These are phyloP conservation scores for Vigna mungo DNA, from an alignment of 306 rosid species.

Conservation along the genomic window DNA sequence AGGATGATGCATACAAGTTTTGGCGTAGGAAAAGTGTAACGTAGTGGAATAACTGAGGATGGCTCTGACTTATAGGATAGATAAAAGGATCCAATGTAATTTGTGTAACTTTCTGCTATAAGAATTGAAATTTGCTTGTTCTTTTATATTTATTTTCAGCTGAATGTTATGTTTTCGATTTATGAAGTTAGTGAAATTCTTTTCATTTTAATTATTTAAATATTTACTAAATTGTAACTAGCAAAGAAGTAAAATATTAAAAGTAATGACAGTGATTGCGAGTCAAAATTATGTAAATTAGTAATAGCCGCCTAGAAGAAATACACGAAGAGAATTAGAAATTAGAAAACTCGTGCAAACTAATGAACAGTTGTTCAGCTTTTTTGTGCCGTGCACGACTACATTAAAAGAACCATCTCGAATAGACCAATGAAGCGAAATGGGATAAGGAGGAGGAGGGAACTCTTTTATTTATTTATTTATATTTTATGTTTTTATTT, in stretches of 20 bases:
- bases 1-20: slow-evolving; percentile 52
- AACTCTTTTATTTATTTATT: neutral
- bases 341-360: neutral
- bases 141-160: neutral
- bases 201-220: too few species aligned
- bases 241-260: too few species aligned
- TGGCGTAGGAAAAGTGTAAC: slow-evolving; percentile 48
- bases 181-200: too few species aligned
- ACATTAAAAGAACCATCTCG: neutral
- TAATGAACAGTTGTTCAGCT: neutral
- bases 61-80: slow-evolving; percentile 22
- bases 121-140: slow-evolving; percentile 18
- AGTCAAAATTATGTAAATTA: too few species aligned
- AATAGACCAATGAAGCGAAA: neutral
- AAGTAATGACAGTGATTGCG: too few species aligned
- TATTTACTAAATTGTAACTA: too few species aligned
- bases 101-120: slow-evolving; percentile 35
- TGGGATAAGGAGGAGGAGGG: neutral
- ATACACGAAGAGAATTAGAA: neutral
- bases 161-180: too few species aligned
- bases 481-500: neutral
- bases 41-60: slow-evolving; percentile 46
- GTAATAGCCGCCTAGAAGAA: slow-evolving; percentile 32
- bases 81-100: slow-evolving; percentile 33
- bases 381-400: slow-evolving; percentile 22